Evolutionary conservation across 768 basidiomycete species (phyloP).

Genomic region (Clavulina sp.): DNA sequence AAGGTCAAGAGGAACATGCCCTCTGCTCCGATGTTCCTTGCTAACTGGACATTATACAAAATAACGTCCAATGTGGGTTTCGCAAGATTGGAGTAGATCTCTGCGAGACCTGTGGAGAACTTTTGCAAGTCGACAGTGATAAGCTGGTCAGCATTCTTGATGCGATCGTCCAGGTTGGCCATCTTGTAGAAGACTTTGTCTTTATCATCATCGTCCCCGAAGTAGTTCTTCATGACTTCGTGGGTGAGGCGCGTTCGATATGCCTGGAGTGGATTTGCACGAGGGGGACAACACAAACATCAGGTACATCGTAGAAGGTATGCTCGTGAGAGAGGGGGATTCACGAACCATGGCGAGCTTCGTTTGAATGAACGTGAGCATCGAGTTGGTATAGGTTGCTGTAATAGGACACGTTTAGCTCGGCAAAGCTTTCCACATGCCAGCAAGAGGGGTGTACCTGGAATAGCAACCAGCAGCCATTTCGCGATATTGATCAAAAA

Average conservation of each 20-base stretch:
- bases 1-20: slow-evolving; percentile 69
- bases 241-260: slow-evolving; percentile 75
- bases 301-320: background rate
- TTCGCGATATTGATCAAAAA: slow-evolving; percentile 75
- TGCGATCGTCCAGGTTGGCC: slow-evolving; percentile 86
- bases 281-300: background rate
- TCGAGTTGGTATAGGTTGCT: slow-evolving; percentile 83
- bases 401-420: slow-evolving; percentile 9
- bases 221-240: slow-evolving; percentile 67
- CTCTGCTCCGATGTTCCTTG: slow-evolving; percentile 87
- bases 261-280: too few species aligned
- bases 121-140: slow-evolving; percentile 91
- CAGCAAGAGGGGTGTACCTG: slow-evolving; percentile 16
- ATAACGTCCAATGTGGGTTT: slow-evolving; percentile 88
- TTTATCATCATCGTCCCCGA: slow-evolving; percentile 50
- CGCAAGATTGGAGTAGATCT: slow-evolving; percentile 85
- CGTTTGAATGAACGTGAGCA: slow-evolving; percentile 85
- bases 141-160: slow-evolving; percentile 96
- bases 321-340: background rate
- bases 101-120: slow-evolving; percentile 78
- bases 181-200: slow-evolving; percentile 89
- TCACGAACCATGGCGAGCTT: slow-evolving; percentile 49
- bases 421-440: background rate
- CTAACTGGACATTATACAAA: slow-evolving; percentile 89
- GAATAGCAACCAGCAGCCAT: slow-evolving; percentile 85